Evolutionary conservation across 1,284 basidiomycete genomes (phyloP).

Genomic region (Cutaneotrichosporon sp.): DNA sequence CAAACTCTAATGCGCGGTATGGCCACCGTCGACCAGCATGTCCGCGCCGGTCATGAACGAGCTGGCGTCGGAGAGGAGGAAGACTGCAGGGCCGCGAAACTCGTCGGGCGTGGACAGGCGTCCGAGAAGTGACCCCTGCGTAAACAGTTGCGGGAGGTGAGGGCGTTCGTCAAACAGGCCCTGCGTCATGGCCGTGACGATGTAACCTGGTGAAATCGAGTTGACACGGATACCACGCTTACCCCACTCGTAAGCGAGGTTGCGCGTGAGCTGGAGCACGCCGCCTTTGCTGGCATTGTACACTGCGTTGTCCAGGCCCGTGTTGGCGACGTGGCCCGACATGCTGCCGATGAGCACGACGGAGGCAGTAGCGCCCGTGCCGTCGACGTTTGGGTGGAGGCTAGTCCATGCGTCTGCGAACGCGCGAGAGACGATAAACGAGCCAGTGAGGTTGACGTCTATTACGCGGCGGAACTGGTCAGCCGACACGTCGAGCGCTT

Average conservation of each 20-base stretch:
- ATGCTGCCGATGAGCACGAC: slow-evolving; percentile 77
- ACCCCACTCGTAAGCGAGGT: slow-evolving; percentile 76
- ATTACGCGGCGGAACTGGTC: slow-evolving; percentile 65
- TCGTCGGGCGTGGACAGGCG: slow-evolving; percentile 18
- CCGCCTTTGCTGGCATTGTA: slow-evolving; percentile 64
- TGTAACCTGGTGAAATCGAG: slow-evolving; percentile 30
- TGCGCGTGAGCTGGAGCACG: slow-evolving; percentile 73
- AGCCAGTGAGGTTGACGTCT: slow-evolving; percentile 68
- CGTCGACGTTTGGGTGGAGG: slow-evolving; percentile 57
- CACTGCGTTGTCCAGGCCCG: slow-evolving; percentile 50
- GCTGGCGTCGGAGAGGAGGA: slow-evolving; percentile 46
- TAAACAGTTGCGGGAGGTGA: slow-evolving; percentile 18
- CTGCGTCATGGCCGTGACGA: slow-evolving; percentile 55
- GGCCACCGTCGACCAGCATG: slow-evolving; percentile 42
- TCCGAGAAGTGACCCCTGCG: slow-evolving; percentile 11
- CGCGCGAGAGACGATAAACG: slow-evolving; percentile 71
- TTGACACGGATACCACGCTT: slow-evolving; percentile 61
- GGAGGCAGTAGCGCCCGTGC: slow-evolving; percentile 42
- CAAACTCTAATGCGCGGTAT: slow-evolving; percentile 15
- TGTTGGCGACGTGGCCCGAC: slow-evolving; percentile 79
- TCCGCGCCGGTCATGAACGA: slow-evolving; percentile 43
- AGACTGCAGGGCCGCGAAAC: slow-evolving; percentile 34
- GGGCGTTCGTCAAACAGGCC: slow-evolving; percentile 18
- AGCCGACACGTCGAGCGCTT: slow-evolving; percentile 64
- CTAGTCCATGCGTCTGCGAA: slow-evolving; percentile 68